Percentiles rank a stretch among this genome's conserved stretches.
Evolutionary conservation across 305 asterid genomes (phyloP).

Genomic region (Caryopteris hybrid): DNA sequence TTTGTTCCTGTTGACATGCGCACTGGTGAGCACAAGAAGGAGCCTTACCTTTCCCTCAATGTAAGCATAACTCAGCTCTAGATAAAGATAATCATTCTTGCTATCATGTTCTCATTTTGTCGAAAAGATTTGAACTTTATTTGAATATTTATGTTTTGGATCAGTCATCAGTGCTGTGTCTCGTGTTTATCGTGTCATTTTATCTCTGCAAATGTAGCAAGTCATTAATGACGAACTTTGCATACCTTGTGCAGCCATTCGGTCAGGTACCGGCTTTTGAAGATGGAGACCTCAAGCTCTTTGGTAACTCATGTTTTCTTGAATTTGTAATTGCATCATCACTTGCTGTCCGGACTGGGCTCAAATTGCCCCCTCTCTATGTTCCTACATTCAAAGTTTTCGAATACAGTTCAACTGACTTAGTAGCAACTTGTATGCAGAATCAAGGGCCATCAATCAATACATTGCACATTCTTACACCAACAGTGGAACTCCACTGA

Average conservation of each 20-base stretch:
- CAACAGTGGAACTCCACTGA: conserved; percentile 35
- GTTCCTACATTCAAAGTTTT: background rate
- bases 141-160: too few species aligned
- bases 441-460: conserved; percentile 57
- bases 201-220: too few species aligned
- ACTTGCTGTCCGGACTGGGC: background rate
- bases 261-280: conserved; percentile 67
- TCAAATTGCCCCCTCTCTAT: background rate
- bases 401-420: background rate
- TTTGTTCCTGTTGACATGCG: conserved; percentile 34
- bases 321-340: background rate
- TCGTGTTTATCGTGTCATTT: too few species aligned
- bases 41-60: conserved; percentile 42
- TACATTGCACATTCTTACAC: conserved; percentile 36
- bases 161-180: too few species aligned
- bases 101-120: too few species aligned
- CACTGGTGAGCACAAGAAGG: conserved; percentile 41
- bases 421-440: conserved; percentile 27
- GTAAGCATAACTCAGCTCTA: conserved; percentile 22
- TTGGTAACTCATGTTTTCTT: conserved; percentile 33
- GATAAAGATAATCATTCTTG: background rate
- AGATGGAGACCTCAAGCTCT: conserved; percentile 66
- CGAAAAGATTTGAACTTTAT: too few species aligned
- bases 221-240: background rate
- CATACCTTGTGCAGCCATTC: conserved; percentile 53